A percentile compares a stretch with the other conserved stretches of the same genome.
Evolutionary conservation across 805 yeast species (phyloP).

Genomic region (Saccharomycopsis microspora): DNA sequence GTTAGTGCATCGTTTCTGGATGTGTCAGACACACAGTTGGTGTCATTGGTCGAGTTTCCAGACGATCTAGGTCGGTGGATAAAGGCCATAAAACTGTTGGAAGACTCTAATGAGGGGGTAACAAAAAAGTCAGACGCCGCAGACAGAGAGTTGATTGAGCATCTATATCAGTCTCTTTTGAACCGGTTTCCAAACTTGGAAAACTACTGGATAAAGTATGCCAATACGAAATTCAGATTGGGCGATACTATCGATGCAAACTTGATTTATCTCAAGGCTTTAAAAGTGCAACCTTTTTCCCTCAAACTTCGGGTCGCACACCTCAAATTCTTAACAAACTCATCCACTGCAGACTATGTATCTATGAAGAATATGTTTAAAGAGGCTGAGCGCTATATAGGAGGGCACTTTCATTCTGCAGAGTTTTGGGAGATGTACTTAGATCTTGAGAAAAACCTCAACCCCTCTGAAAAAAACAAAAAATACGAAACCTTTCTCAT

Average conservation of each 20-base stretch:
- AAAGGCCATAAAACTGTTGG: constrained; percentile 24
- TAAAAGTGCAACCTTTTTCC: constrained; percentile 32
- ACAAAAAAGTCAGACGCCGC: constrained; percentile 25
- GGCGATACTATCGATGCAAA: constrained; percentile 30
- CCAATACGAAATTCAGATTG: constrained; percentile 33
- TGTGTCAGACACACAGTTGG: background rate
- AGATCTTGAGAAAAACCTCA: constrained; percentile 29
- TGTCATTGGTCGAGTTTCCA: constrained; percentile 22
- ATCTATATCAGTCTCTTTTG: constrained; percentile 32
- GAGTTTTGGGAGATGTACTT: constrained; percentile 43
- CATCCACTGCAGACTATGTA: constrained; percentile 20
- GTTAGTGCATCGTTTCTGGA: background rate
- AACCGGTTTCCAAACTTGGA: constrained; percentile 37
- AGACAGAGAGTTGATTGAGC: constrained; percentile 26
- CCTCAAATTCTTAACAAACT: constrained; percentile 27
- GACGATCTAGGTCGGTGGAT: constrained; percentile 29
- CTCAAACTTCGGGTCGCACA: constrained; percentile 40
- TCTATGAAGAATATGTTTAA: constrained; percentile 31
- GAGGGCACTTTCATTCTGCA: constrained; percentile 38
- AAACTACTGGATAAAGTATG: constrained; percentile 49
- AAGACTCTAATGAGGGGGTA: constrained; percentile 23
- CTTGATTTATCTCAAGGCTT: constrained; percentile 27
- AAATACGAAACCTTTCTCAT: constrained; percentile 22
- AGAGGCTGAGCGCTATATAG: constrained; percentile 35
- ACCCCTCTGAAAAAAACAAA: constrained; percentile 17